Base-by-base conservation (phyloP, 371 early-diverging fungal species). In the Rhizopus microsporus region DNA sequence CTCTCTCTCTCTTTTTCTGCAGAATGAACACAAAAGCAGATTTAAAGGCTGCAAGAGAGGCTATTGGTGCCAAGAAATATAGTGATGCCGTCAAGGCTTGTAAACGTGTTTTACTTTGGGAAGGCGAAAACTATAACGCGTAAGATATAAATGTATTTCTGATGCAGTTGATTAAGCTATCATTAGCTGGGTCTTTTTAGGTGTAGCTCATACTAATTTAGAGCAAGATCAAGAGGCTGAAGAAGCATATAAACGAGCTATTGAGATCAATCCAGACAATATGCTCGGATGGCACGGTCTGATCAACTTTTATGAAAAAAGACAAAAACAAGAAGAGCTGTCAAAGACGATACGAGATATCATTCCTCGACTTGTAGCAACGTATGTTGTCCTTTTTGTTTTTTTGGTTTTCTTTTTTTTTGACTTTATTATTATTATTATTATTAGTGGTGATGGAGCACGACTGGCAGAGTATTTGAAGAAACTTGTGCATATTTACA, bases 241-340 rank as follows among this genome's bases (percentile, higher is more conserved):
- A 59, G 63, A 68, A 32, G 78, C 84, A 1, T 95, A 93, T 57
- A 65, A 74, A 49, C 79, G 74, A 40, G 95, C 96, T 0, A 85
- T 90, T 33, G 72, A 74, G 29, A 65, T 86, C 54, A 82, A 78
- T 46, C 65, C 79, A 15, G 78, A 83, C 0, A 79, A 77, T 29
- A 64, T 81, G 16, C 77, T 94, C 10, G 94, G 92, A 5, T 92
- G 88, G 77, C 93, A 95, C 64, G 95, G 92, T 43, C 40, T 79
- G 31, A 57, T 79, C 9, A 74, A 64, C 37, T 82, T 91, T 57
- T 86, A 85, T 56, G 87, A 89, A 49, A 82, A 82, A 54, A 64
- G 77, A 52, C 58, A 77, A 15, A 73, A 77, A 33, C 66, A 74
- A 51, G 58, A 63, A 0, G 67, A 74, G 17, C 62, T 85, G 29